Evolutionary conservation across 192 early-diverging fungal genomes (phyloP).

Genomic region (Podila minutissima): DNA sequence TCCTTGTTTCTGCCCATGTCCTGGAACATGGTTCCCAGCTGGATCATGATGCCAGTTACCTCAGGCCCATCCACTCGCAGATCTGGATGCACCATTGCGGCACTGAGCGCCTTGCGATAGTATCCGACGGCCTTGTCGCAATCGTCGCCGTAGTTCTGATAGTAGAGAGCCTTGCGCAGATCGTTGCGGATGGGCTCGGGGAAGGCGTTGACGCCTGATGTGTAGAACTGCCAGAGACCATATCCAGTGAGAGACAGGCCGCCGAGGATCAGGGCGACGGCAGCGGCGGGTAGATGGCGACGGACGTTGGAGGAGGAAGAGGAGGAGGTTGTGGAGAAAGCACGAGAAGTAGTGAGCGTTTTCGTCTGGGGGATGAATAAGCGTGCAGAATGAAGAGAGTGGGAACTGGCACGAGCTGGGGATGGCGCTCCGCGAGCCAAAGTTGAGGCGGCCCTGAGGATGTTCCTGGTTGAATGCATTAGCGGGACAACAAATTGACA

Average conservation of each 20-base stretch:
- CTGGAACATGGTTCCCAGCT: conserved; percentile 59
- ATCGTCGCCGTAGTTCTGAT: conserved; percentile 61
- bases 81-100: conserved; percentile 52
- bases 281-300: conserved; percentile 11
- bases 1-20: conserved; percentile 52
- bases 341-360: not conserved
- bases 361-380: not conserved
- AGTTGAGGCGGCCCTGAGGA: no score
- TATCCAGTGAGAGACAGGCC: conserved; percentile 48
- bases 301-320: conserved; percentile 2
- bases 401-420: no score
- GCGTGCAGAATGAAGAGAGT: no score
- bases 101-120: conserved; percentile 56
- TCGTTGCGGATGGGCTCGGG: conserved; percentile 59
- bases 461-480: no score
- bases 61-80: conserved; percentile 56
- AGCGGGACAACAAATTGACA: no score
- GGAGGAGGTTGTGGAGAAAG: not conserved
- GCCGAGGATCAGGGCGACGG: conserved; percentile 52
- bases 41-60: conserved; percentile 70
- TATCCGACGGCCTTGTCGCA: conserved; percentile 51
- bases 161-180: conserved; percentile 64
- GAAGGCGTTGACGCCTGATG: conserved; percentile 62
- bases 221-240: conserved; percentile 62
- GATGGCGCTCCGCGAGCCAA: no score